A percentile compares a stretch with the other conserved stretches of the same genome.
These are phyloP conservation scores for Lecanicillium sp. DNA, from an alignment of 2,329 filamentous ascomycete genomes.

Conservation along the genomic window DNA sequence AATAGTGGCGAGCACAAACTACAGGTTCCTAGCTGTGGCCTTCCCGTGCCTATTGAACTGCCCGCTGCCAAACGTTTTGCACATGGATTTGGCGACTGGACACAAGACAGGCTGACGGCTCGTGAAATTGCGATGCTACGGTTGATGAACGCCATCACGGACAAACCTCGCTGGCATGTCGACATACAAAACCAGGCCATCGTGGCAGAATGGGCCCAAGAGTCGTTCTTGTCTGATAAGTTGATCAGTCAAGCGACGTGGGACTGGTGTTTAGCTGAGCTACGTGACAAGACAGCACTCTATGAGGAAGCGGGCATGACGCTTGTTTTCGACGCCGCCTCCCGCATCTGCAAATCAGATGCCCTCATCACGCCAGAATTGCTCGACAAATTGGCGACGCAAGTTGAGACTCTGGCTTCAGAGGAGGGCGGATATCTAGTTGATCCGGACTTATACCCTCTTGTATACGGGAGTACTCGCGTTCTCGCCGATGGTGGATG, in stretches of 20 bases:
- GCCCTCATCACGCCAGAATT: neutral
- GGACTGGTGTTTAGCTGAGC: neutral
- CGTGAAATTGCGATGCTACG: constrained; percentile 9
- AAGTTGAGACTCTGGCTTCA: neutral
- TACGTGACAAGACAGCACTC: neutral
- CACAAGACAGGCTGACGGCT: constrained; percentile 4
- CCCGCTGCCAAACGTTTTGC: constrained; percentile 1
- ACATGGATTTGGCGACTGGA: constrained; percentile 4
- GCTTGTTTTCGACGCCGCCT: neutral
- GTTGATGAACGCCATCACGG: constrained; percentile 8
- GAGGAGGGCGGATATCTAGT: neutral
- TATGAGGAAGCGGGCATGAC: neutral
- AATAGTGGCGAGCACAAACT: neutral
- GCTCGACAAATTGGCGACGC: neutral
- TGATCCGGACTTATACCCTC: neutral
- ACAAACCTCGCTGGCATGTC: constrained; percentile 4
- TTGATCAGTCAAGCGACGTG: neutral
- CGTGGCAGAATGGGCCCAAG: constrained; percentile 1
- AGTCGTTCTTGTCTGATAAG: too few relatives aligned
- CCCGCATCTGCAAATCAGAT: neutral
- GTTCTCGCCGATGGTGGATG: neutral
- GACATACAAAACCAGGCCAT: constrained; percentile 3
- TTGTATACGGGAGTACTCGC: neutral
- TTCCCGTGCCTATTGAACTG: neutral
- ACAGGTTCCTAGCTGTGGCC: neutral